Evolutionary conservation across 2,329 filamentous ascomycete species (phyloP).

Genomic region (Podosphaera xanthii): DNA sequence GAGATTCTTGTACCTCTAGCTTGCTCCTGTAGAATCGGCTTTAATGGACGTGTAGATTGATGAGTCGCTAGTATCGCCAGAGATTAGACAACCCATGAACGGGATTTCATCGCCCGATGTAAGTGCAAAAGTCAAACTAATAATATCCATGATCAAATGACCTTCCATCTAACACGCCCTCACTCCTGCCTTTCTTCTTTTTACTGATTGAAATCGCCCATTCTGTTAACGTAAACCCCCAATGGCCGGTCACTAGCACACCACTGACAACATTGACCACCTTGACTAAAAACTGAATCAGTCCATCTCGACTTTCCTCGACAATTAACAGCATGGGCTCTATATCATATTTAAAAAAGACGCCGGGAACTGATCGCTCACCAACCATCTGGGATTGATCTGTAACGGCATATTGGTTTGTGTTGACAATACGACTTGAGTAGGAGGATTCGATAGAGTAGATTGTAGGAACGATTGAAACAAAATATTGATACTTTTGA

Average conservation of each 20-base stretch:
- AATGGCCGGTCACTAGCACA: conserved; percentile 79
- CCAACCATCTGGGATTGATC: conserved; percentile 54
- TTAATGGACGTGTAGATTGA: too few relatives aligned
- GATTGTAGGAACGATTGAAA: conserved; percentile 82
- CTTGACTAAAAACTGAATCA: conserved; percentile 55
- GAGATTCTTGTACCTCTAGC: too few relatives aligned
- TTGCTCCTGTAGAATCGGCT: too few relatives aligned
- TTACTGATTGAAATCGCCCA: conserved; percentile 39
- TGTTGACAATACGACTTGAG: conserved; percentile 43
- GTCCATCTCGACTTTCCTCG: conserved; percentile 53
- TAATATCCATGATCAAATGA: conserved; percentile 12
- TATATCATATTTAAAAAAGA: conserved; percentile 98
- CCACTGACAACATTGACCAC: conserved; percentile 80
- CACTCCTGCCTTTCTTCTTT: conserved; percentile 14
- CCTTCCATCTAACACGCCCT: conserved; percentile 17
- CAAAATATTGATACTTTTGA: conserved; percentile 94
- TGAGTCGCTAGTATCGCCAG: too few relatives aligned
- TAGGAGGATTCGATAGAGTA: conserved; percentile 41
- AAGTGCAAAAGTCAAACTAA: conserved; percentile 3
- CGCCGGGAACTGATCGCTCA: conserved; percentile 56
- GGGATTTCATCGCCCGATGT: too few relatives aligned
- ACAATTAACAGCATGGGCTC: conserved; percentile 81
- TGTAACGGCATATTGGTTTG: conserved; percentile 95
- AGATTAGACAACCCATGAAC: too few relatives aligned
- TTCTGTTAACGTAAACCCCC: conserved; percentile 68